These are phyloP conservation scores for Kregervanrija pseudodelftensis DNA, from an alignment of 805 yeast species.

Conservation along the genomic window DNA sequence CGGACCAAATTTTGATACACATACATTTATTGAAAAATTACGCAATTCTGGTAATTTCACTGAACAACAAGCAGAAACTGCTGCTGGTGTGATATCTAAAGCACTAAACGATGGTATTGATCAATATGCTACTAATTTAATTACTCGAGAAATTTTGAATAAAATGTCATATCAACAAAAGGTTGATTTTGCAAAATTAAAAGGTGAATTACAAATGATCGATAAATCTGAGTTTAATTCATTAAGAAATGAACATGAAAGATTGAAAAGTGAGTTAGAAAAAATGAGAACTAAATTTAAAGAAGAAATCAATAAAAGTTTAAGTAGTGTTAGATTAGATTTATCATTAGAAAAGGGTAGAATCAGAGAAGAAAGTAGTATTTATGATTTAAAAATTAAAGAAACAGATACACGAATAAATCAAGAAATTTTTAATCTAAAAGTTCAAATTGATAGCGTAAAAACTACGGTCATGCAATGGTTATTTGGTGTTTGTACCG, in stretches of 20 bases:
- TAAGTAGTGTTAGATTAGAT: conserved; percentile 86
- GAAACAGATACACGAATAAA: conserved; percentile 94
- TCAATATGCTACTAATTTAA: conserved; percentile 67
- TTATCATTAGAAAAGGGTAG: conserved; percentile 91
- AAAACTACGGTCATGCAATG: conserved; percentile 97
- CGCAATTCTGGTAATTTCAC: conserved; percentile 61
- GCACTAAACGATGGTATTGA: conserved; percentile 78
- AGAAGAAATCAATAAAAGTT: conserved; percentile 86
- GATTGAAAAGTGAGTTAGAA: conserved; percentile 76
- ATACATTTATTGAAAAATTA: conserved; percentile 59
- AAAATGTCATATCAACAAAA: conserved; percentile 90
- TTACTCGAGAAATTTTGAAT: conserved; percentile 76
- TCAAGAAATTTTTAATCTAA: conserved; percentile 91
- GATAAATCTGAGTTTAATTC: conserved; percentile 81
- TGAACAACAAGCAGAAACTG: conserved; percentile 69
- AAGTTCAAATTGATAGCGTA: conserved; percentile 89
- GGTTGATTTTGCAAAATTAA: conserved; percentile 90
- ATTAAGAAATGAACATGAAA: conserved; percentile 80
- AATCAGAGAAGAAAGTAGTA: conserved; percentile 87
- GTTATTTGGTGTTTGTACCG: conserved; percentile 97
- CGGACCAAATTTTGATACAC: conserved; percentile 60
- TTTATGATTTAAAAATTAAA: conserved; percentile 87
- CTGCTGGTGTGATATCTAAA: conserved; percentile 62
- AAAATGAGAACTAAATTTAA: conserved; percentile 75
- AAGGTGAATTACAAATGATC: conserved; percentile 83